phyloP scores from a whole-genome alignment of 257 asterid genomes.

The Craterostigma plantagineum region DNA sequence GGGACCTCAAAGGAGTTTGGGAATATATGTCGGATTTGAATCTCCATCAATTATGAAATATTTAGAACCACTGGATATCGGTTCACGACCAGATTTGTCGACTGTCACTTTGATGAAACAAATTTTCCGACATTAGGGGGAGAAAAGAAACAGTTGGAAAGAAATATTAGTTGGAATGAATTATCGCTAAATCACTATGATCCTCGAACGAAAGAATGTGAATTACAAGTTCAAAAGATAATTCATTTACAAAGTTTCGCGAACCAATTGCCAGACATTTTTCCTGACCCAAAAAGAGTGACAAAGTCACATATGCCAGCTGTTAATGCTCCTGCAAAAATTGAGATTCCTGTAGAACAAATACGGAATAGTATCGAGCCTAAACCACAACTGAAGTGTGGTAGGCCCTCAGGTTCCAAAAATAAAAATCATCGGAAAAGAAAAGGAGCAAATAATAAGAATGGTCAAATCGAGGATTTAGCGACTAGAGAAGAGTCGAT shows the following conservation, averaged over 20 bases:
- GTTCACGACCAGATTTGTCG: background rate
- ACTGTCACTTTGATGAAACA: background rate
- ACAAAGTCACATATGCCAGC: background rate
- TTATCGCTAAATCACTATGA: constrained; percentile 2
- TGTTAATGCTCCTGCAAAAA: background rate
- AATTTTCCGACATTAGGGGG: background rate
- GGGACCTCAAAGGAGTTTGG: background rate
- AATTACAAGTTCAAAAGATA: constrained; percentile 7
- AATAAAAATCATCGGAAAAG: background rate
- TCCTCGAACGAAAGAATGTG: constrained; percentile 4
- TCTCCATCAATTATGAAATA: background rate
- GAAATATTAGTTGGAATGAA: constrained; percentile 4
- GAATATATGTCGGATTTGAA: background rate
- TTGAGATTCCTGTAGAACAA: background rate
- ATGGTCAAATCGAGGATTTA: background rate
- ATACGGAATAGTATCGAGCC: background rate
- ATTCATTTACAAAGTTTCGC: background rate
- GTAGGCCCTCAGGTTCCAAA: background rate
- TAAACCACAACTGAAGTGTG: background rate
- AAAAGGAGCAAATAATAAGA: background rate
- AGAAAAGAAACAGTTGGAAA: background rate
- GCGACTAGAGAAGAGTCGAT: background rate
- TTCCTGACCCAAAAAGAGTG: background rate
- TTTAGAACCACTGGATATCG: background rate
- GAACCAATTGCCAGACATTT: background rate